Evolutionary conservation across 192 early-diverging fungal species (phyloP).

Genomic region (Backusella luteola): DNA sequence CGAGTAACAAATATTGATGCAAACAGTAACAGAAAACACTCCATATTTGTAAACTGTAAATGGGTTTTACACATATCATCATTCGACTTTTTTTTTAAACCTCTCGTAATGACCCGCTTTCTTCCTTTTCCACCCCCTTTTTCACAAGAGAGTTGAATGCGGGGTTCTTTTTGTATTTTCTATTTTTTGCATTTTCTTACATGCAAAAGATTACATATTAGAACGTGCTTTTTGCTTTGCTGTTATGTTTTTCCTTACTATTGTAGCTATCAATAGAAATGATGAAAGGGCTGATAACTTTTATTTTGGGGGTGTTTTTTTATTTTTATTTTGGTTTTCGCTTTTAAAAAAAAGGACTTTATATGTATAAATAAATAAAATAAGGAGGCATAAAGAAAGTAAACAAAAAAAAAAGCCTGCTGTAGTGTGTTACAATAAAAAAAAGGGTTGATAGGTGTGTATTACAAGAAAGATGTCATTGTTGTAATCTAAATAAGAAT

Average conservation of each 20-base stretch:
- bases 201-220: background rate
- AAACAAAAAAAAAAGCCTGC: background rate
- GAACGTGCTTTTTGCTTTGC: background rate
- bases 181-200: too few relatives aligned
- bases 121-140: background rate
- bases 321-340: background rate
- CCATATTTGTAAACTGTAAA: background rate
- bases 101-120: too few relatives aligned
- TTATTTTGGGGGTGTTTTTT: background rate
- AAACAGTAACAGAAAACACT: background rate
- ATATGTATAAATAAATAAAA: background rate
- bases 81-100: background rate
- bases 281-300: background rate
- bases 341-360: background rate
- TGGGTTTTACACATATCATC: background rate
- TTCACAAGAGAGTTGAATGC: background rate
- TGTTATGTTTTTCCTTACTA: too few relatives aligned
- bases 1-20: background rate
- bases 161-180: background rate
- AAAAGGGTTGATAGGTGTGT: background rate
- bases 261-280: background rate
- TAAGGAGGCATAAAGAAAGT: background rate
- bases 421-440: background rate
- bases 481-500: background rate
- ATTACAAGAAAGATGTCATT: background rate